Base-by-base conservation (phyloP, 805 yeast genomes). In the Zygotorulaspora chibaensis region DNA sequence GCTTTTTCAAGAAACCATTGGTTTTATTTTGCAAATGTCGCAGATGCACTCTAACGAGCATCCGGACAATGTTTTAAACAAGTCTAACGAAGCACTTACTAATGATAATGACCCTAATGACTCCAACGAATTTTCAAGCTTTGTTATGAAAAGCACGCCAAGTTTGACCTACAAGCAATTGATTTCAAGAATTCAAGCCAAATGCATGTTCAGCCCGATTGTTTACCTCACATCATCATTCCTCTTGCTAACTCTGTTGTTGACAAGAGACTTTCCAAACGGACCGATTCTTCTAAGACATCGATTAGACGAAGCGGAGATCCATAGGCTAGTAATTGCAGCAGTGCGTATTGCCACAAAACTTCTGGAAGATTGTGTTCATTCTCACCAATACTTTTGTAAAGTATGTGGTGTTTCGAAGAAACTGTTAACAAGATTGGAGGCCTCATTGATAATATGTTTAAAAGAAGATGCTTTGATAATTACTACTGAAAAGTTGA, bases 381-480 rank as follows among this genome's bases (percentile, higher is more conserved):
- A 72, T 52, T 67, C 72, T 3, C 79, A 74, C 56, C 62, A 62
- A 38, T 68, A 75, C 44, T 73, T 71, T 45, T 72, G 77, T 33
- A 70, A 71, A 34, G 77, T 73, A 0, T 75, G 75, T 20, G 80
- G 80, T 0, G 61, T 76, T 11, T 59, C 72, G 3, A 62, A 58
- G 41, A 57, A 48, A 41, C 52, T 61, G 6, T 48, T 64, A 10
- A 56, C 59, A 8, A 54, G 52, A 38, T 40, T 64, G 20, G 68
- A 64, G 47, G 48, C 57, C 2, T 47, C 61, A 3, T 39, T 64
- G 16, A 36, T 62, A 23, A 34, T 54, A 2, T 46, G 57, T 18
- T 20, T 61, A 4, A 50, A 50, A 17, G 40, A 55, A 20, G 55
- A 55, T 25, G 50, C 50, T n/a, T 27, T 59, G 26, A 45, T 61